A percentile compares a stretch with the other conserved stretches of the same genome.
These are phyloP conservation scores for Paraleonurus japonicus DNA, from an alignment of 257 asterid species.

Conservation along the genomic window DNA sequence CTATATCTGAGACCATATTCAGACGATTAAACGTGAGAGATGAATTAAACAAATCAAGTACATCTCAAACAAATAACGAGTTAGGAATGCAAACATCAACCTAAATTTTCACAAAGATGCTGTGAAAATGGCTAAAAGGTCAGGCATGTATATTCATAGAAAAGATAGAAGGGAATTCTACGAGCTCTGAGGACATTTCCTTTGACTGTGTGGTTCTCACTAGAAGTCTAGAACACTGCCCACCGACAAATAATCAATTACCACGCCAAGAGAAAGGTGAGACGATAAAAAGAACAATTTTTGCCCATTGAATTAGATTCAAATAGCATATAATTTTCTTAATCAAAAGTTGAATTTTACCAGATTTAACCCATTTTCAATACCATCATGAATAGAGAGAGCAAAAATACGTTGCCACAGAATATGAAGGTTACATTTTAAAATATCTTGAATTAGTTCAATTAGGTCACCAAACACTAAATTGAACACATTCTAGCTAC, in stretches of 20 bases:
- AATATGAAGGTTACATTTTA: background rate
- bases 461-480: slow-evolving; percentile 13
- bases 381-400: background rate
- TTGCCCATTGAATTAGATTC: background rate
- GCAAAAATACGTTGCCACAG: background rate
- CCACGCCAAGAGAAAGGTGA: background rate
- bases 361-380: background rate
- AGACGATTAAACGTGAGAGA: background rate
- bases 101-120: background rate
- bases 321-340: background rate
- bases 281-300: background rate
- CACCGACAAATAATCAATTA: slow-evolving; percentile 1
- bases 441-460: background rate
- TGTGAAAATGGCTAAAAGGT: background rate
- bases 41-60: background rate
- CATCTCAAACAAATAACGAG: background rate
- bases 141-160: slow-evolving; percentile 6
- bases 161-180: background rate
- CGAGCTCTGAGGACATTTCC: background rate
- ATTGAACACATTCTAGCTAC: background rate
- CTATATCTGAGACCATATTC: background rate
- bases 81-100: background rate
- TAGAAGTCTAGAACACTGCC: background rate
- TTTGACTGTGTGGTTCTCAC: background rate
- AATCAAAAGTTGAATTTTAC: slow-evolving; percentile 8